phyloP scores from a whole-genome alignment of 805 yeast genomes.

The Sugiyamaella lignohabitans region DNA sequence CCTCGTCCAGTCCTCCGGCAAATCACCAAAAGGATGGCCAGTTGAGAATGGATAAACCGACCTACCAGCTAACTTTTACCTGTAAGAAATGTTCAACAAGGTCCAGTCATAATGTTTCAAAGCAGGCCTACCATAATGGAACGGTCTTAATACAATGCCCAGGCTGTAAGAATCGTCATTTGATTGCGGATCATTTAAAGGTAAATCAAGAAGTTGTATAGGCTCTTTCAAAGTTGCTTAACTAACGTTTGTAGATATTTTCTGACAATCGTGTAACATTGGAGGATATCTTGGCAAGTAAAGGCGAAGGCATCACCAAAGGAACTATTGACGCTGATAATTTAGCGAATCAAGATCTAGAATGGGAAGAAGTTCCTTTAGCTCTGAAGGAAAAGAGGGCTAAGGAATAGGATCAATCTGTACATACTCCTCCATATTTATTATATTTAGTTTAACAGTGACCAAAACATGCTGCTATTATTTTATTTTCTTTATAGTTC shows the following conservation, averaged over 20 bases:
- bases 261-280: constrained; percentile 71
- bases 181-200: constrained; percentile 82
- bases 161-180: constrained; percentile 77
- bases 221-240: neutral
- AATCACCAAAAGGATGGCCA: neutral
- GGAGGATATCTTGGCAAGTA: constrained; percentile 66
- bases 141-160: constrained; percentile 90
- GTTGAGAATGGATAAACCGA: constrained; percentile 43
- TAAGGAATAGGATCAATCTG: no score
- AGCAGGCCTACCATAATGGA: constrained; percentile 83
- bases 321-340: constrained; percentile 51
- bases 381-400: constrained; percentile 8
- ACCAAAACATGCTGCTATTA: neutral
- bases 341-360: constrained; percentile 20
- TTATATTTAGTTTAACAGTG: neutral
- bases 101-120: constrained; percentile 84
- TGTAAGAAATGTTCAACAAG: constrained; percentile 81
- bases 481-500: no score
- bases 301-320: constrained; percentile 69
- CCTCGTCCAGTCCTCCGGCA: neutral
- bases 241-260: constrained; percentile 42
- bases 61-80: constrained; percentile 82
- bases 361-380: constrained; percentile 26
- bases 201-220: no score
- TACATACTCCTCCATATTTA: no score